Base-by-base conservation (phyloP, 2,329 filamentous ascomycete species). In the Zarea fungicola region DNA sequence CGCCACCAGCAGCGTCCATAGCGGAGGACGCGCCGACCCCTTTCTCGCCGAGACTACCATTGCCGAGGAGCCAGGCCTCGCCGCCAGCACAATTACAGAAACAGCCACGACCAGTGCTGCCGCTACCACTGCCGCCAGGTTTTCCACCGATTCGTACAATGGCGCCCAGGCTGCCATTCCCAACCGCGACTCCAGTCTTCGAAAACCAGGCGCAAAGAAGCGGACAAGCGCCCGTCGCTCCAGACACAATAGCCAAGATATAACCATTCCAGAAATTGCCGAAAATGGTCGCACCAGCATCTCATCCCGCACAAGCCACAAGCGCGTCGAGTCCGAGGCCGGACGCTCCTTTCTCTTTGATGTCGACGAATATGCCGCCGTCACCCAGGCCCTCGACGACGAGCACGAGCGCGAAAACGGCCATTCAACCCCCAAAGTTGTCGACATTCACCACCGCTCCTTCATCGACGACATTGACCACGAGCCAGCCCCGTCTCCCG, bases 401-500 rank as follows among this genome's bases (percentile, higher is more conserved):
- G 65, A 70, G 16, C 62, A 68, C 9, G 42, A 52, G 19, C 52
- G 54, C n/a, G 54, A 56, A 11, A 51, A 54, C 19, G 50, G 50
- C 42, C 25, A 22, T n/a, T n/a, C n/a, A n/a, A n/a, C n/a, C n/a
- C 22, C 23, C 32, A 3, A 32, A 57, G 0, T 64, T 67, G 10
- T 63, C 62, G 5, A 14, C 13, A n/a, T n/a, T 10, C 37, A 31
- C 18, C 28, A 37, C 25, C 31, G 39, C 5, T 42, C 31, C n/a
- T 51, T 42, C 10, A 10, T 45, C n/a, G 39, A 51, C 21, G 43
- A 42, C 13, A 25, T 51, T 26, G 60, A 70, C 3, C 79, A 86
- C 19, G 83, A 87, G 16, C 82, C 81, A 13, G 86, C 86, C 0
- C 85, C 86, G 1, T 85, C 81, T 16, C 85, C 86, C 0, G 76